These are phyloP conservation scores for Evansstolkia leycettana DNA, from an alignment of 495 filamentous ascomycete genomes.

Conservation along the genomic window DNA sequence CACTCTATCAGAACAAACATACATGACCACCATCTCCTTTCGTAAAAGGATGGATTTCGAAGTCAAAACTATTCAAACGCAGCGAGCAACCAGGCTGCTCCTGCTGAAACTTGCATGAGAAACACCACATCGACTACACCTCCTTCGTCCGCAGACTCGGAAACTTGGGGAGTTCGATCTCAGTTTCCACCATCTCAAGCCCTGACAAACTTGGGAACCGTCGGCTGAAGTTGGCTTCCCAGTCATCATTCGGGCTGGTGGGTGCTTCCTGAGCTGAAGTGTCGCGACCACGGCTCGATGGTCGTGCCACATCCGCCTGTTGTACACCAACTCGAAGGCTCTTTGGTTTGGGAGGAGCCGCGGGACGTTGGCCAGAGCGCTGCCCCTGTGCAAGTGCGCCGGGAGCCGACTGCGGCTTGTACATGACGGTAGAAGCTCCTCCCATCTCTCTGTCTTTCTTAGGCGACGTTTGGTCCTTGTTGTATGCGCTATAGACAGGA, in stretches of 20 bases:
- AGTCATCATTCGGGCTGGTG: slow-evolving; percentile 38
- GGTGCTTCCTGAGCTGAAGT: slow-evolving; percentile 12
- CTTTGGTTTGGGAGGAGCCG: slow-evolving; percentile 50
- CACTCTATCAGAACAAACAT: slow-evolving; percentile 1
- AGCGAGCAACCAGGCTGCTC: neutral
- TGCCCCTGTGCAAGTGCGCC: slow-evolving; percentile 2
- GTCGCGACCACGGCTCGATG: slow-evolving; percentile 10
- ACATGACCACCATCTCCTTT: neutral
- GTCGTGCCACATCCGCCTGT: slow-evolving; percentile 10
- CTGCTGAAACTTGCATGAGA: slow-evolving; percentile 8
- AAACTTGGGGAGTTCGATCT: slow-evolving; percentile 37
- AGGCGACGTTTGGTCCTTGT: neutral
- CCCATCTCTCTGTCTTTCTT: neutral
- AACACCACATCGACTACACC: slow-evolving; percentile 14
- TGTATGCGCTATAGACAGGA: slow-evolving; percentile 7
- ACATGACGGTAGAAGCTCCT: neutral
- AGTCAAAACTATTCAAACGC: neutral
- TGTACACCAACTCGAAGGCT: slow-evolving; percentile 36
- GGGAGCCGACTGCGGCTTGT: neutral
- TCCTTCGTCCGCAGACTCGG: slow-evolving; percentile 28
- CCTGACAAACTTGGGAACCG: slow-evolving; percentile 69
- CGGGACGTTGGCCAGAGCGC: slow-evolving; percentile 25
- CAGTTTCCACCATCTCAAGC: slow-evolving; percentile 74
- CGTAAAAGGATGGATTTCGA: neutral
- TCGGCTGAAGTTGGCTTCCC: slow-evolving; percentile 65